Evolutionary conservation across 768 basidiomycete species (phyloP).

Genomic region (Pleurotus eryngii): DNA sequence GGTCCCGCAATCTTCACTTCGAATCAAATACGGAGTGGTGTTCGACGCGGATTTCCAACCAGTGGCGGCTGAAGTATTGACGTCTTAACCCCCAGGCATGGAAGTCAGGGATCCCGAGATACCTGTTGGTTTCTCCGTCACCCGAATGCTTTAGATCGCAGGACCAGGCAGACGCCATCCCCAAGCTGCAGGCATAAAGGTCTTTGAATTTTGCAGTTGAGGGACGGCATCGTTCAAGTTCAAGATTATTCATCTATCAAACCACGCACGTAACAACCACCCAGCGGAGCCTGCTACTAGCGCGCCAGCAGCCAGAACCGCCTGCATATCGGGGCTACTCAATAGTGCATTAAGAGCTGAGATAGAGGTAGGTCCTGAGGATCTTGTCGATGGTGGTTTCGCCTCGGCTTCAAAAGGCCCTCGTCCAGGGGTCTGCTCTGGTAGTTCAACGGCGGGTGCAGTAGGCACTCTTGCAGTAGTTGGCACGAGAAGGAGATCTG

Average conservation of each 20-base stretch:
- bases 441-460: background rate
- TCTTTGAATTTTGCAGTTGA: no score
- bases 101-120: no score
- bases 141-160: no score
- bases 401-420: background rate
- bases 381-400: background rate
- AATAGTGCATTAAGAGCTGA: background rate
- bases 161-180: no score
- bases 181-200: no score
- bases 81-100: no score
- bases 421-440: background rate
- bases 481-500: constrained; percentile 12
- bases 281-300: constrained; percentile 5
- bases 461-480: background rate
- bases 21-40: no score
- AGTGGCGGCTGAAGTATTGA: no score
- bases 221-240: no score
- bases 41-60: no score
- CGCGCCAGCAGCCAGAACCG: constrained; percentile 4
- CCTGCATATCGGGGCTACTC: background rate
- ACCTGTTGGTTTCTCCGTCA: no score
- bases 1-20: no score
- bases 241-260: constrained; percentile 2
- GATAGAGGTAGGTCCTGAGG: background rate
- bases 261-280: constrained; percentile 9